These are phyloP conservation scores for Brassica juncea DNA, from an alignment of 345 rosid species.

Conservation along the genomic window DNA sequence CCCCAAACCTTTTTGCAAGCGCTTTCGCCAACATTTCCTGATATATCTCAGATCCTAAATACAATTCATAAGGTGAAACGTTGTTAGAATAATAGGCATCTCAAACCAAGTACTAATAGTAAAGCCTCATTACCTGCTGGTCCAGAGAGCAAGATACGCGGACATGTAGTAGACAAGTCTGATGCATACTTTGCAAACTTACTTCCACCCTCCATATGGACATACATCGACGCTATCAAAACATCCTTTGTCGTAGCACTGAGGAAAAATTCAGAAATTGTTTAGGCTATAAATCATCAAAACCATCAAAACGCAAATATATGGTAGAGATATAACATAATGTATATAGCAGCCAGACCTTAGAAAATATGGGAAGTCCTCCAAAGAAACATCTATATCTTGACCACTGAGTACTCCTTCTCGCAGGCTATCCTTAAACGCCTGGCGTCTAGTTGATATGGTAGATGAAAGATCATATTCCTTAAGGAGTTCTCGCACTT, in stretches of 20 bases:
- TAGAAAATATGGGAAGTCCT: constrained; percentile 77
- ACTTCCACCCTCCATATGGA: constrained; percentile 77
- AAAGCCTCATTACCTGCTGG: constrained; percentile 69
- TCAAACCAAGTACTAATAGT: neutral
- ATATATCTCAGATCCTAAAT: constrained; percentile 90
- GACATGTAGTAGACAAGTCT: constrained; percentile 73
- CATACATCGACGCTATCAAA: constrained; percentile 68
- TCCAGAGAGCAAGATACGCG: constrained; percentile 90
- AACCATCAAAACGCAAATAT: constrained; percentile 2
- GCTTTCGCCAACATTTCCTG: constrained; percentile 91
- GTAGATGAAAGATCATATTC: constrained; percentile 53
- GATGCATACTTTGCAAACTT: constrained; percentile 67
- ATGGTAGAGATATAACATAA: constrained; percentile 8
- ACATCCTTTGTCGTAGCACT: constrained; percentile 91
- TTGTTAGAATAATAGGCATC: neutral
- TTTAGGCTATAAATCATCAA: constrained; percentile 17
- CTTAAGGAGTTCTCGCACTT: constrained; percentile 54
- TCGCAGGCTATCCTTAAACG: constrained; percentile 65
- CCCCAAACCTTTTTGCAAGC: constrained; percentile 84
- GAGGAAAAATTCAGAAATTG: constrained; percentile 35
- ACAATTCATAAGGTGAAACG: constrained; percentile 14
- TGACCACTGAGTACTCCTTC: constrained; percentile 68
- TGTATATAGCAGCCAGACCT: constrained; percentile 54
- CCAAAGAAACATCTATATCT: constrained; percentile 72
- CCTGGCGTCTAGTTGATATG: constrained; percentile 63